phyloP scores from a whole-genome alignment of 495 filamentous ascomycete genomes.

The Penicillium cinerascens region DNA sequence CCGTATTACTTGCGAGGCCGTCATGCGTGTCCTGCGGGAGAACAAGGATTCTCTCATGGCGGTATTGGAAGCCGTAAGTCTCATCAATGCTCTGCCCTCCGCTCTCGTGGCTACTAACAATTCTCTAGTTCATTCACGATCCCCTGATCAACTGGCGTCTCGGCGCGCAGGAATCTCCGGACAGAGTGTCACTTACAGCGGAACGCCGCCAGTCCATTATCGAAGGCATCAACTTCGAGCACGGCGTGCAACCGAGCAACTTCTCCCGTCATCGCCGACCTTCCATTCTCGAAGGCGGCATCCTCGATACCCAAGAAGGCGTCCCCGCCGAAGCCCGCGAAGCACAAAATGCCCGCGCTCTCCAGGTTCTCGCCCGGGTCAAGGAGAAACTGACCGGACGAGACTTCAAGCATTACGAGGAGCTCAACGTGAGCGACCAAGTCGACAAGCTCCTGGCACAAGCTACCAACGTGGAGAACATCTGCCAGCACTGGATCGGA shows the following conservation, averaged over 20 bases:
- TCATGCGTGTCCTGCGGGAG: constrained; percentile 92
- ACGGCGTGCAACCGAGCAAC: constrained; percentile 45
- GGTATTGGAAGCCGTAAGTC: constrained; percentile 90
- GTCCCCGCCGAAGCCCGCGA: constrained; percentile 58
- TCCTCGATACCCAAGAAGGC: constrained; percentile 47
- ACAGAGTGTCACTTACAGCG: constrained; percentile 72
- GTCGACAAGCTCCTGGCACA: constrained; percentile 92
- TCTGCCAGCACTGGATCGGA: constrained; percentile 98
- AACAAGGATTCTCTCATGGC: constrained; percentile 99
- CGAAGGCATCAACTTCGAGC: constrained; percentile 54
- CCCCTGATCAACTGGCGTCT: constrained; percentile 96
- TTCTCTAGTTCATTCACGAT: constrained; percentile 88
- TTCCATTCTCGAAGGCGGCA: constrained; percentile 50
- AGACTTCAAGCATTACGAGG: constrained; percentile 64
- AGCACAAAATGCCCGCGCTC: constrained; percentile 85
- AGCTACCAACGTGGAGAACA: constrained; percentile 93
- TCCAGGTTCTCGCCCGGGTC: constrained; percentile 88
- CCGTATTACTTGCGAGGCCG: constrained; percentile 94
- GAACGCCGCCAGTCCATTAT: constrained; percentile 77
- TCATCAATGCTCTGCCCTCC: background rate
- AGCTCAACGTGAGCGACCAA: constrained; percentile 81
- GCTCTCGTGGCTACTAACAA: constrained; percentile 17
- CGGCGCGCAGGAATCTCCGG: constrained; percentile 77
- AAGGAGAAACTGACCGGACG: constrained; percentile 86
- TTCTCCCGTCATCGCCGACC: constrained; percentile 45